A percentile compares a stretch with the other conserved stretches of the same genome.
Evolutionary conservation across 495 filamentous ascomycete genomes (phyloP).

Genomic region (Penicillium odoratum): DNA sequence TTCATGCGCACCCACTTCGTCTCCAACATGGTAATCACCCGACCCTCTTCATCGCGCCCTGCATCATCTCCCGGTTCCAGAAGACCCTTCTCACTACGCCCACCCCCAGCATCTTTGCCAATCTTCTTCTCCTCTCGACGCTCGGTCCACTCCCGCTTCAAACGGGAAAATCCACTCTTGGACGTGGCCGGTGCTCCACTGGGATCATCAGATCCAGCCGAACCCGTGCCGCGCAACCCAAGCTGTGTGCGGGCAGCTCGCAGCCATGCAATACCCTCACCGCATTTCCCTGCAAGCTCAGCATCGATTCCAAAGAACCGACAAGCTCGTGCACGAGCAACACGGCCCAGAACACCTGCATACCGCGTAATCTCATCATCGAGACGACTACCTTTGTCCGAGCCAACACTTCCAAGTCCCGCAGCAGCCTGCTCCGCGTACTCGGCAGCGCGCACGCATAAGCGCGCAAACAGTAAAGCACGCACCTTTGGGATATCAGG

Average conservation of each 20-base stretch:
- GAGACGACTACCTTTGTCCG: conserved; percentile 26
- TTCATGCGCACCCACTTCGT: conserved; percentile 90
- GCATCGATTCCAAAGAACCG: conserved; percentile 90
- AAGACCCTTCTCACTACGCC: conserved; percentile 55
- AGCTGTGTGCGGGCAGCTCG: conserved; percentile 68
- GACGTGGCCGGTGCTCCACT: conserved; percentile 19
- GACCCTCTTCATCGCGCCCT: conserved; percentile 78
- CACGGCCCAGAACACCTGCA: conserved; percentile 67
- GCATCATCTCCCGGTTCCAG: conserved; percentile 79
- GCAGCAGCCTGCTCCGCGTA: conserved; percentile 54
- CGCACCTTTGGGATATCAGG: conserved; percentile 86
- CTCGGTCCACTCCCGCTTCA: conserved; percentile 53
- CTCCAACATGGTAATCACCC: conserved; percentile 83
- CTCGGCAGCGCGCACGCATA: conserved; percentile 72
- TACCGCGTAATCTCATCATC: conserved; percentile 69
- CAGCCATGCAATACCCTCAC: conserved; percentile 82
- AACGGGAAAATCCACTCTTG: conserved; percentile 49
- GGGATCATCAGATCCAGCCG: conserved; percentile 17
- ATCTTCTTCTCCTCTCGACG: conserved; percentile 54
- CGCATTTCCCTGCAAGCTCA: conserved; percentile 75
- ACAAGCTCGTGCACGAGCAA: conserved; percentile 77
- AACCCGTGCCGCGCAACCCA: conserved; percentile 45
- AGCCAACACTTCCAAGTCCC: conserved; percentile 43
- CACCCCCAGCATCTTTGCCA: conserved; percentile 68
- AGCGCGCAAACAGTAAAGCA: conserved; percentile 78